phyloP scores from a whole-genome alignment of 2,329 filamentous ascomycete genomes.

The Aureobasidium sp. region DNA sequence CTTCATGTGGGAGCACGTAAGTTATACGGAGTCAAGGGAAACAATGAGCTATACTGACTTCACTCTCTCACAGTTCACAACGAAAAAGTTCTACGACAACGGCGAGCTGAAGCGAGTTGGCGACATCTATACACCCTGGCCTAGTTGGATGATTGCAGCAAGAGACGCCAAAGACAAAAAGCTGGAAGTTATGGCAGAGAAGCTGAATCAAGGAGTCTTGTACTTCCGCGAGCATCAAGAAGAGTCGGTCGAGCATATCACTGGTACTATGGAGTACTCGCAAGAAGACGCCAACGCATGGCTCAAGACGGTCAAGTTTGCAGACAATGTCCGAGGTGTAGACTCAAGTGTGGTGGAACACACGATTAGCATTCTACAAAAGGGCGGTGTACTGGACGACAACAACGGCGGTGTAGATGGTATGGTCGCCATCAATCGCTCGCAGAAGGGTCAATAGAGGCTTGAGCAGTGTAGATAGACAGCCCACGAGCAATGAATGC shows the following conservation, averaged over 20 bases:
- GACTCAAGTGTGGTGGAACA: constrained; percentile 73
- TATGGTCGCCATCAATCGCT: constrained; percentile 56
- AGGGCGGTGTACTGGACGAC: constrained; percentile 80
- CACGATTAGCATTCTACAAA: constrained; percentile 79
- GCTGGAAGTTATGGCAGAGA: constrained; percentile 73
- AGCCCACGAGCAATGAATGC: background rate
- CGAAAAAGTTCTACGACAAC: constrained; percentile 91
- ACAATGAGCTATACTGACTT: background rate
- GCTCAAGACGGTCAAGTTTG: constrained; percentile 89
- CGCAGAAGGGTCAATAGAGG: constrained; percentile 5
- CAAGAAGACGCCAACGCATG: constrained; percentile 89
- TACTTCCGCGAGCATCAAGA: constrained; percentile 81
- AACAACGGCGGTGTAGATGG: constrained; percentile 60
- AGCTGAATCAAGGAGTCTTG: constrained; percentile 80
- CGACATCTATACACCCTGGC: constrained; percentile 98
- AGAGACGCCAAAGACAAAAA: constrained; percentile 58
- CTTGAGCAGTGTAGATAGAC: background rate
- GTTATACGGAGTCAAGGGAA: background rate
- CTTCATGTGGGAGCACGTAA: constrained; percentile 97
- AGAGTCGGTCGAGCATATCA: constrained; percentile 85
- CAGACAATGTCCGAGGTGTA: constrained; percentile 76
- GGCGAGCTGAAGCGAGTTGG: constrained; percentile 88
- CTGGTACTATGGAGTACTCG: constrained; percentile 84
- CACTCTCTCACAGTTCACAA: constrained; percentile 71
- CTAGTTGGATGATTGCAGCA: constrained; percentile 92